phyloP scores from a whole-genome alignment of 306 rosid genomes.

The Lablab purpureus region DNA sequence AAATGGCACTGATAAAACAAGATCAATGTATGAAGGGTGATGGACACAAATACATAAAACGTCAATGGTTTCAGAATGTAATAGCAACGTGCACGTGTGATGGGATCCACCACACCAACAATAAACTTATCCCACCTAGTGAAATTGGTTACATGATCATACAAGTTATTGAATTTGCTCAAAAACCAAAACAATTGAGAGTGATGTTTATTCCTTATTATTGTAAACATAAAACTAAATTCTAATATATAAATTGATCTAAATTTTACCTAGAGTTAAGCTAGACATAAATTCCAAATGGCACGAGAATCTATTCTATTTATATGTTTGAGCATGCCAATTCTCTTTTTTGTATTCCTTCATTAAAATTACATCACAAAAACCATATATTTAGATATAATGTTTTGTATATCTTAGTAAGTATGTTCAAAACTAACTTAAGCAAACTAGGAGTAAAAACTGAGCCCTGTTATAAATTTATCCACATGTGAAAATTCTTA shows the following conservation, averaged over 20 bases:
- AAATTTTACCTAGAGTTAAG: too few relatives aligned
- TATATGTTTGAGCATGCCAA: too few relatives aligned
- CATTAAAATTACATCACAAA: too few relatives aligned
- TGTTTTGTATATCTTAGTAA: background rate
- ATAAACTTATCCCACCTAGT: background rate
- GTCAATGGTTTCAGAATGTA: background rate
- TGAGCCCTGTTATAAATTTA: background rate
- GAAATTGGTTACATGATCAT: background rate
- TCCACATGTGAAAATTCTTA: background rate
- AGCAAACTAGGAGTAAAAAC: too few relatives aligned
- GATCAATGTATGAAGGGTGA: background rate
- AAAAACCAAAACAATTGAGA: background rate
- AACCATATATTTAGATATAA: too few relatives aligned
- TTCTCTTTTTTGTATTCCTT: too few relatives aligned
- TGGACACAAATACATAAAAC: background rate
- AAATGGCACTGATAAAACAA: slow-evolving; percentile 2
- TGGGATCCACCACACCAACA: background rate
- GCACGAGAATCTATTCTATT: too few relatives aligned
- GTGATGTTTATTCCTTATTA: too few relatives aligned
- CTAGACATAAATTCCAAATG: too few relatives aligned
- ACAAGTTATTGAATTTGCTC: background rate
- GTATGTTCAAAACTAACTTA: too few relatives aligned
- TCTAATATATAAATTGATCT: too few relatives aligned
- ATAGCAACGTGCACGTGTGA: slow-evolving; percentile 8
- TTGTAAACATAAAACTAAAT: too few relatives aligned